Base-by-base conservation (phyloP, 2,329 filamentous ascomycete genomes). In the Penicillium sp. region DNA sequence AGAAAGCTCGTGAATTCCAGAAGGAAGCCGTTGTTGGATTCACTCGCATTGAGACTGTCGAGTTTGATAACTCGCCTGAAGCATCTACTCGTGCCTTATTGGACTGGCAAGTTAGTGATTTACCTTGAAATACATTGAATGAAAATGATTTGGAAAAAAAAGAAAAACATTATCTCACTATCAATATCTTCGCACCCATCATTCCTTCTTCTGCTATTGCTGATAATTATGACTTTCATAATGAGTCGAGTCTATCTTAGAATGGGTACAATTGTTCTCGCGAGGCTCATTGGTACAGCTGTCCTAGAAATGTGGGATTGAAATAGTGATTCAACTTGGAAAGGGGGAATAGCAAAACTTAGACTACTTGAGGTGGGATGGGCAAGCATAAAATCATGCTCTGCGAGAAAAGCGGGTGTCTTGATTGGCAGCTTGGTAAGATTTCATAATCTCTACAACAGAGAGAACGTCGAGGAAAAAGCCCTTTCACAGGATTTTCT, bases 1-100 rank as follows among this genome's bases (percentile, higher is more conserved):
- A n/a, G 8, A 64, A 55, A n/a, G 59, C 57, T 10, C 48, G 51
- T 19, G 27, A 57, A 7, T 47, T 56, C 26, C 63, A 66, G 47
- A 46, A 42, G 44, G 19, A 47, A 29, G 48, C 52, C 7, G 47
- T 61, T 10, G 39, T 51, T 23, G 42, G 41, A 7, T 56, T 50
- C n/a, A 51, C 46, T 14, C 36, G 42, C n/a, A 43, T 49, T 19
- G 46, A 50, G 26, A 42, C 50, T 26, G 18, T 30, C 13, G 34
- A 48, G 4, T 47, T 48, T 36, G 35, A 27, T 18, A 38, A 32
- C 9, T 56, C 51, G 7, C 30, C 47, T 3, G 13, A 38, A 16
- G 38, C 43, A 2, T 60, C 53, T 41, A 30, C 60, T 16, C 50
- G 30, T 14, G 47, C 55, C 4, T 19, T 58, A 23, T 36, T 55